Conservation (phyloP, 495 filamentous ascomycete genomes). For the Polyplosphaeria fusca region DNA sequence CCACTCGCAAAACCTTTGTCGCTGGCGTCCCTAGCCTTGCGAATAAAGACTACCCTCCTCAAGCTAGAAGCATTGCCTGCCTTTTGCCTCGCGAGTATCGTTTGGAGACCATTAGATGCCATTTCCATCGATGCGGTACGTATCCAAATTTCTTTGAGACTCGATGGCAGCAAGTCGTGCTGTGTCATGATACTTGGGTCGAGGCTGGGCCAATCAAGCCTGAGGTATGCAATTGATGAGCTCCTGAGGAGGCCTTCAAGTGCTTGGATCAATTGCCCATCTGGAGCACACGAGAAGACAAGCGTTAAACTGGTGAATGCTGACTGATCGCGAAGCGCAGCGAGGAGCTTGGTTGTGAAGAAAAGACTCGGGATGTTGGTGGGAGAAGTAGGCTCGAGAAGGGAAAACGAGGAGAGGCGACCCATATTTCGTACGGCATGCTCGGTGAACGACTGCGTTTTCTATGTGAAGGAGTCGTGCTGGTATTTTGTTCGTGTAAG, state of each 20-base stretch:
- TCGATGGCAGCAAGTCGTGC: background rate
- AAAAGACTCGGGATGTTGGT: background rate
- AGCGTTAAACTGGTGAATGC: conserved; percentile 7
- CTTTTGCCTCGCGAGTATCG: background rate
- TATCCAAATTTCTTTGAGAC: conserved; percentile 11
- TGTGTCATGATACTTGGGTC: conserved; percentile 2
- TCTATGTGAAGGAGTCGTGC: conserved; percentile 6
- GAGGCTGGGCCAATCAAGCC: conserved; percentile 18
- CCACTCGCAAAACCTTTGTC: too few relatives aligned
- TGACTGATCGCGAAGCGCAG: conserved; percentile 2
- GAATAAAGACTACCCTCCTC: conserved; percentile 16
- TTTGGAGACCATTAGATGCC: conserved; percentile 10
- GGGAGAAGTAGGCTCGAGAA: conserved; percentile 2
- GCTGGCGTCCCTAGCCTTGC: background rate
- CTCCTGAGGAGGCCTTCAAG: conserved; percentile 10
- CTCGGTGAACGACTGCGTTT: conserved; percentile 11
- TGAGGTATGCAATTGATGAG: conserved; percentile 8
- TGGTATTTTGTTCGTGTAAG: conserved; percentile 1
- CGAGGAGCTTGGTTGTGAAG: conserved; percentile 13
- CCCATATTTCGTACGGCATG: conserved; percentile 7
- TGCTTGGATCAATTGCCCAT: conserved; percentile 3
- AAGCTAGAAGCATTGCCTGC: conserved; percentile 1
- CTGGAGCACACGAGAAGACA: background rate
- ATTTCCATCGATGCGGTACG: background rate
- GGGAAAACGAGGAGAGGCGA: conserved; percentile 4